Evolutionary conservation across 805 yeast genomes (phyloP), one percentile per base, ranked within the genome.

Genomic region (Teunomyces barrocoloradensis): DNA sequence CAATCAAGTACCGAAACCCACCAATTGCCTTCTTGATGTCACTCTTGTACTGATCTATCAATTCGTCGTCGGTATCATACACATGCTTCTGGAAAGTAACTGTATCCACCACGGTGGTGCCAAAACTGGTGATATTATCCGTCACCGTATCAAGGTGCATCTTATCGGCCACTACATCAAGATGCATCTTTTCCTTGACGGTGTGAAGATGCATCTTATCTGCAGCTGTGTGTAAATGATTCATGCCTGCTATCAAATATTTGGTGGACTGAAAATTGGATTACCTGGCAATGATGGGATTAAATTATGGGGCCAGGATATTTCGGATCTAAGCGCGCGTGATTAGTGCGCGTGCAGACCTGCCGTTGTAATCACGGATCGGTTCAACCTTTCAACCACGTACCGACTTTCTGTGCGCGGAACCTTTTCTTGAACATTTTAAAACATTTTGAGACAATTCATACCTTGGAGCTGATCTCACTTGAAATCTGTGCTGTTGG

Each of bases 1-100:
- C 35, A 6, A 48, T 50, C 15, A 78, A 50, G 48, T 64, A 78
- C 40, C 69, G 68, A 33, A 79, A 57, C 1, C 80, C 83, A 17
- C 73, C 70, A 27, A 72, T 58, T 11, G 50, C 39, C 7, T 46
- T 11, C 64, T 57, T 21, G 50, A 53, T 47, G 44, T 59, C 61
- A 25, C 49, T 50, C 25, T 52, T 54, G 43, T 50, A 53, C 13
- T 42, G 51, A 27, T 29, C 21, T 17, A 25, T 48, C 44, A 61
- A 46, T 48, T 62, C 51, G 58, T 63, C n/a, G 73, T 37, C 40
- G 18, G 28, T 37, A 15, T 37, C 40, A 21, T n/a, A 37, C 9
- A 37, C 40, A 15, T 37, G 11, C 18, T 35, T 37, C 40, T 37
- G 40, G 20, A 18, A 23, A 21, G 46, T 42, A 27, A 44, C 47